These are phyloP conservation scores for Solanum hybrid DNA, from an alignment of 305 asterid species.

Conservation along the genomic window DNA sequence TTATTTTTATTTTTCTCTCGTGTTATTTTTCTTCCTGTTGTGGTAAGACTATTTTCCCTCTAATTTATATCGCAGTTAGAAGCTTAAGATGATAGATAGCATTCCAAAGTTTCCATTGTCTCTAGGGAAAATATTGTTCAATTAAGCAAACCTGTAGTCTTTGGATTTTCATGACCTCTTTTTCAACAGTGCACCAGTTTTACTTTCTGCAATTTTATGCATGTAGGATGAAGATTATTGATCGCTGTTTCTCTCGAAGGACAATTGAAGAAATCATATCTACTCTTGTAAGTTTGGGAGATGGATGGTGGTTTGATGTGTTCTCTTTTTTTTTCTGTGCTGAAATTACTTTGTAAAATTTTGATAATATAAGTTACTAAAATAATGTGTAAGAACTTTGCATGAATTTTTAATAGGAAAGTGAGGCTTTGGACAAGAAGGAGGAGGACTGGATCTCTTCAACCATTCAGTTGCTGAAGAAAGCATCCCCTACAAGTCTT, in stretches of 20 bases:
- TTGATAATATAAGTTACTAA: too few relatives aligned
- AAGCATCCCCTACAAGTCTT: too few relatives aligned
- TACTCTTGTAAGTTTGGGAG: slow-evolving; percentile 37
- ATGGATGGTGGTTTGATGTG: not conserved
- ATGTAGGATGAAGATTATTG: slow-evolving; percentile 29
- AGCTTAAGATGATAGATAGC: not conserved
- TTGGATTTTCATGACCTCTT: not conserved
- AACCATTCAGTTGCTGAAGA: too few relatives aligned
- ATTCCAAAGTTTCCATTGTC: not conserved
- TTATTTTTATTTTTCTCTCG: not conserved
- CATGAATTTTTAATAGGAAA: too few relatives aligned
- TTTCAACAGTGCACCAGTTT: too few relatives aligned
- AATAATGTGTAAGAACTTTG: too few relatives aligned
- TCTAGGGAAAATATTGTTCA: not conserved
- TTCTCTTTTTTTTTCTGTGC: not conserved
- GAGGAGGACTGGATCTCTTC: too few relatives aligned
- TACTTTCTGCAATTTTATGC: not conserved
- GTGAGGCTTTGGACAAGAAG: too few relatives aligned
- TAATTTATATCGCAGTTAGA: not conserved
- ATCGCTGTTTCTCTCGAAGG: too few relatives aligned
- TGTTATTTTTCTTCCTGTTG: not conserved
- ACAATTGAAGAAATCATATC: slow-evolving; percentile 40
- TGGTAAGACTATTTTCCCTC: not conserved
- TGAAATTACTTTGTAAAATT: not conserved
- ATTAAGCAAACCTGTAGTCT: not conserved